phyloP scores from a whole-genome alignment of 2,329 filamentous ascomycete species.

The Diaporthe vaccinii region DNA sequence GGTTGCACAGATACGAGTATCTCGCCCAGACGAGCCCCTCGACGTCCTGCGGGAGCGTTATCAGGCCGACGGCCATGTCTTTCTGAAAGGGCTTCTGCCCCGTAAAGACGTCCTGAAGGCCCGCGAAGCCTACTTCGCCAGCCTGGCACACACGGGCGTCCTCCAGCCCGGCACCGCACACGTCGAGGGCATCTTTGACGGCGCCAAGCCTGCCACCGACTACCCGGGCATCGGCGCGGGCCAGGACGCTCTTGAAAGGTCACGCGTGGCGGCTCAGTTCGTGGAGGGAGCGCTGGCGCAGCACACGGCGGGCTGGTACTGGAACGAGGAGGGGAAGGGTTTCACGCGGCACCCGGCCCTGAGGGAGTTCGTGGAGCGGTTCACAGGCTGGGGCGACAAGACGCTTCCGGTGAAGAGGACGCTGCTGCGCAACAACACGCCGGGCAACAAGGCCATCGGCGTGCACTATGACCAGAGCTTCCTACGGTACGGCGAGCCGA shows the following conservation, averaged over 20 bases:
- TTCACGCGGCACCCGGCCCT: slow-evolving; percentile 58
- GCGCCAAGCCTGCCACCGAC: slow-evolving; percentile 54
- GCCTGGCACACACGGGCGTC: slow-evolving; percentile 67
- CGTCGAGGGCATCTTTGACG: slow-evolving; percentile 67
- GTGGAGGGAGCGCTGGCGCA: slow-evolving; percentile 62
- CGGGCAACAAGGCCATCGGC: slow-evolving; percentile 68
- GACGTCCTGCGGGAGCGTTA: slow-evolving; percentile 39
- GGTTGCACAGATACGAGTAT: slow-evolving; percentile 30
- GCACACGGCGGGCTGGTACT: slow-evolving; percentile 66
- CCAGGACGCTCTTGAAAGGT: slow-evolving; percentile 50
- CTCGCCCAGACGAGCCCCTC: slow-evolving; percentile 34
- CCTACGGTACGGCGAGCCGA: slow-evolving; percentile 66
- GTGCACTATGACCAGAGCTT: slow-evolving; percentile 74
- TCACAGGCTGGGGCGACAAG: slow-evolving; percentile 67
- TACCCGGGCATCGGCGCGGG: slow-evolving; percentile 69
- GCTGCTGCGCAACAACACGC: slow-evolving; percentile 68
- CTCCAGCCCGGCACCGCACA: slow-evolving; percentile 65
- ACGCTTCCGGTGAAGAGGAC: slow-evolving; percentile 62
- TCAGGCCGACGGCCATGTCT: slow-evolving; percentile 64
- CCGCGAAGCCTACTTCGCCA: slow-evolving; percentile 66
- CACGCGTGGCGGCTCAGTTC: slow-evolving; percentile 43
- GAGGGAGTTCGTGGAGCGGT: slow-evolving; percentile 61
- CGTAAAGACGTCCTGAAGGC: slow-evolving; percentile 65
- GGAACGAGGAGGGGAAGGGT: slow-evolving; percentile 63
- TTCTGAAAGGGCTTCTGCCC: slow-evolving; percentile 67